Evolutionary conservation across 192 early-diverging fungal species (phyloP), one percentile per base, ranked within the genome.

Genomic region (Entomortierella parvispora): DNA sequence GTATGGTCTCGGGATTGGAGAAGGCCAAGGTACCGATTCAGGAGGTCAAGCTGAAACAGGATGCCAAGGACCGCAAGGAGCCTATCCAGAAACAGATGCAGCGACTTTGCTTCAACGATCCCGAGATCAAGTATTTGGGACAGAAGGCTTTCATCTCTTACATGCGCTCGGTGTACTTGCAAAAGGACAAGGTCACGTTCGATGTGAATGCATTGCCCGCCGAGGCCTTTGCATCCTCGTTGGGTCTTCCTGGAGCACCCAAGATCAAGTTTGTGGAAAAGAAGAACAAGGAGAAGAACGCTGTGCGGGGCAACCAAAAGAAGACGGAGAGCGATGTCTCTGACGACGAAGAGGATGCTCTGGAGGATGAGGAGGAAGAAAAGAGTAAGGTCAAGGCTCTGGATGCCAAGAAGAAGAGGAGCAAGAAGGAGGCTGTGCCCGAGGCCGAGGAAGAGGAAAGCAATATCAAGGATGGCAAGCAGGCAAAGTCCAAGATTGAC

Each of bases 131-230:
- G 83, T 97, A 99, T 76, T 85, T 99, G 26, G 96, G 90, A 26
- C 97, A 99, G 82, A 96, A 97, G 80, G 91, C 95, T 5, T 98
- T 99, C 82, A 92, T 97, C 51, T 93, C 94, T 3, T 99, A 99
- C 74, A 88, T 99, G 85, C 86, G 95, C 7, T 97, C 95, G 9
- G 86, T 98, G 25, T 92, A 94, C 64, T 67, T 99, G 68, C 95
- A 97, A 70, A 87, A 87, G 46, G 92, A 99, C 83, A 99, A 99
- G 82, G 69, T 75, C 2, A 85, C 97, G 29, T 99, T 99, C 72
- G 89, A 95, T 40, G 94, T 97, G 11, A 86, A 92, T 42, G 88
- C 85, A 25, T 62, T 99, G 54, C 98, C 98, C 1, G 84, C 89
- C 3, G 95, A 97, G 32, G 92, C 87, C 44, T 99, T 86, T 84